Percentiles rank a stretch among this genome's conserved stretches.
Conservation (phyloP, 768 basidiomycete species). For the Hericium rajendrae region DNA sequence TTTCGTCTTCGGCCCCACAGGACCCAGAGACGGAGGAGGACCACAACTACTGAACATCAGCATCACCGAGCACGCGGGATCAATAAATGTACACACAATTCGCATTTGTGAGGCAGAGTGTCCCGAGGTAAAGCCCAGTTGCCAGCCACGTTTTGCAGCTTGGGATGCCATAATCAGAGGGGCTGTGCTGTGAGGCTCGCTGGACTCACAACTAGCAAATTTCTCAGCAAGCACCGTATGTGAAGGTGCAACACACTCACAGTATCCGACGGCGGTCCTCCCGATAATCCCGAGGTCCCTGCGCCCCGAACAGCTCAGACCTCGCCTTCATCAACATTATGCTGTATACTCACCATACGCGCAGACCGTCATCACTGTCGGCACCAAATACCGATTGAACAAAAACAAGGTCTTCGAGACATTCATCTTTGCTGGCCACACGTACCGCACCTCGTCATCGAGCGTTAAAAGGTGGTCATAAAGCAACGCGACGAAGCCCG, state of each 20-base stretch:
- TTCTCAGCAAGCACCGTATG: background rate
- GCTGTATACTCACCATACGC: background rate
- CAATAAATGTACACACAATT: background rate
- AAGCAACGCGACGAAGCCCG: constrained; percentile 24
- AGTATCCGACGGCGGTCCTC: background rate
- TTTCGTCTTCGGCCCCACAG: background rate
- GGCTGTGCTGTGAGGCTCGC: background rate
- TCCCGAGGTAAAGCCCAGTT: background rate
- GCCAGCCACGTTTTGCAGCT: background rate
- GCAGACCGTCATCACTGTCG: constrained; percentile 2
- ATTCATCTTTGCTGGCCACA: constrained; percentile 30
- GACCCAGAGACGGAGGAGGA: background rate
- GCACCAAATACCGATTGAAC: constrained; percentile 31
- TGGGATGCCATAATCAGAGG: background rate
- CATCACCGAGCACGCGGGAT: background rate
- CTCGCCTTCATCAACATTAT: background rate
- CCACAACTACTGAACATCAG: background rate
- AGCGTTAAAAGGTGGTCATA: constrained; percentile 34
- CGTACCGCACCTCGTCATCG: constrained; percentile 29
- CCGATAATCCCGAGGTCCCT: background rate
- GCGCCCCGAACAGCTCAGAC: no score
- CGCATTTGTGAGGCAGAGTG: background rate
- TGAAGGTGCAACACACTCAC: background rate
- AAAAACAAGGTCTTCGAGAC: constrained; percentile 30
- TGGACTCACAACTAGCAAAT: background rate